Evolutionary conservation across 306 rosid species (phyloP).

Genomic region (Corylus americana): DNA sequence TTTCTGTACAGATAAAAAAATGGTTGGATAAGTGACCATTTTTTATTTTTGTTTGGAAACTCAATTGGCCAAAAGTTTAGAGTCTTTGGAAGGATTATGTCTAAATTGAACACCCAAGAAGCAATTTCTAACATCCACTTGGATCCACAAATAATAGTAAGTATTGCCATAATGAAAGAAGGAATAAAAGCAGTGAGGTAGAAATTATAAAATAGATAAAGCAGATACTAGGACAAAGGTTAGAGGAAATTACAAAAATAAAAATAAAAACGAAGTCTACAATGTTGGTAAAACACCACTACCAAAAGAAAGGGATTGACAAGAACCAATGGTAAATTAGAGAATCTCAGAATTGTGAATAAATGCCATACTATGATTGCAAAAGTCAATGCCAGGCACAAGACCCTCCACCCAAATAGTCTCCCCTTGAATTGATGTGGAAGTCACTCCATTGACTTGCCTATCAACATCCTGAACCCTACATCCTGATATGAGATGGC

Average conservation of each 20-base stretch:
- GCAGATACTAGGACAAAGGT: too few relatives aligned
- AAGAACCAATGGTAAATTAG: conserved; percentile 11
- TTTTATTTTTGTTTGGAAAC: background rate
- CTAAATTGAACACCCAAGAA: background rate
- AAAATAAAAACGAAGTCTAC: background rate
- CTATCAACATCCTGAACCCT: conserved; percentile 40
- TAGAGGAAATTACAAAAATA: too few relatives aligned
- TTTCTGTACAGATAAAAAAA: too few relatives aligned
- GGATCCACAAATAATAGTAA: background rate
- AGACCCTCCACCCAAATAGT: conserved; percentile 97
- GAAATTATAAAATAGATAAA: conserved; percentile 1
- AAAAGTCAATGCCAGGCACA: conserved; percentile 95
- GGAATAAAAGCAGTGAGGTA: background rate
- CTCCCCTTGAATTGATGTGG: conserved; percentile 42
- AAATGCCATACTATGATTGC: conserved; percentile 79
- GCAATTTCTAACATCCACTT: background rate
- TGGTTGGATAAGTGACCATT: background rate
- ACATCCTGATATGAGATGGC: conserved; percentile 42
- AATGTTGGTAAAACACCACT: background rate
- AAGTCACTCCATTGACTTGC: conserved; percentile 43
- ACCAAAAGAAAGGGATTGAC: conserved; percentile 22
- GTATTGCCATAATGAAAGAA: background rate
- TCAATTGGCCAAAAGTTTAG: background rate
- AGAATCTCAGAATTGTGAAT: conserved; percentile 22
- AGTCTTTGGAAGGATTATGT: background rate